These are phyloP conservation scores for Hymenochaete sp. DNA, from an alignment of 1,284 basidiomycete genomes.

Conservation along the genomic window DNA sequence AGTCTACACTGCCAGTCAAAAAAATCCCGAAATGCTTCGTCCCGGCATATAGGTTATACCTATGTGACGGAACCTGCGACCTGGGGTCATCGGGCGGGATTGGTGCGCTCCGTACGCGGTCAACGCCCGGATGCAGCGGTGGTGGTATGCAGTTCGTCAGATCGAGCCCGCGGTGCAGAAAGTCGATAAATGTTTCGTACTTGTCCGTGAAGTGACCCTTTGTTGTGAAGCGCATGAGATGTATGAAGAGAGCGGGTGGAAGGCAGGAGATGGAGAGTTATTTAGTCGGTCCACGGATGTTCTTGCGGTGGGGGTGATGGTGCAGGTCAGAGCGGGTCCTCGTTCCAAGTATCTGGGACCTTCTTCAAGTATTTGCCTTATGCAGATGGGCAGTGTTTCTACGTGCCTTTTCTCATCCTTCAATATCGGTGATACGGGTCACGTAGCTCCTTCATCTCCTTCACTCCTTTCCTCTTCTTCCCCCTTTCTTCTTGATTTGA, in stretches of 20 bases:
- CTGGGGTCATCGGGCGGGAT: constrained; percentile 62
- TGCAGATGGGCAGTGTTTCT: background rate
- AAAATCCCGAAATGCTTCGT: constrained; percentile 93
- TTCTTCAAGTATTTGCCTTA: background rate
- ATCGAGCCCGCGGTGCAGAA: constrained; percentile 78
- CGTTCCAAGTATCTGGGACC: background rate
- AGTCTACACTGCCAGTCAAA: no score
- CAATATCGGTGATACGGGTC: no score
- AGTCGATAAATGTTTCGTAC: constrained; percentile 84
- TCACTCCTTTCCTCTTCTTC: no score
- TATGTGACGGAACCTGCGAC: constrained; percentile 74
- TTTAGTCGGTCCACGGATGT: constrained; percentile 77
- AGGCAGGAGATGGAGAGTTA: constrained; percentile 82
- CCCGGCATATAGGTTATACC: constrained; percentile 83
- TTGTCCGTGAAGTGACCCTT: constrained; percentile 94
- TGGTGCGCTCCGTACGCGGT: constrained; percentile 35
- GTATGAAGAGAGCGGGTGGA: constrained; percentile 90
- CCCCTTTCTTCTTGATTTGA: no score
- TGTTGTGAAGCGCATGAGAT: constrained; percentile 92
- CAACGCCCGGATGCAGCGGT: constrained; percentile 57
- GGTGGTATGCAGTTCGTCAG: constrained; percentile 88
- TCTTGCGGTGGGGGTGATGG: constrained; percentile 90
- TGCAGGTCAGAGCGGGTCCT: no score
- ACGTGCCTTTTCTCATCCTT: background rate
- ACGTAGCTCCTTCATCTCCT: no score